Base-by-base conservation (phyloP, 768 basidiomycete species). In the Lactifluus volemus region DNA sequence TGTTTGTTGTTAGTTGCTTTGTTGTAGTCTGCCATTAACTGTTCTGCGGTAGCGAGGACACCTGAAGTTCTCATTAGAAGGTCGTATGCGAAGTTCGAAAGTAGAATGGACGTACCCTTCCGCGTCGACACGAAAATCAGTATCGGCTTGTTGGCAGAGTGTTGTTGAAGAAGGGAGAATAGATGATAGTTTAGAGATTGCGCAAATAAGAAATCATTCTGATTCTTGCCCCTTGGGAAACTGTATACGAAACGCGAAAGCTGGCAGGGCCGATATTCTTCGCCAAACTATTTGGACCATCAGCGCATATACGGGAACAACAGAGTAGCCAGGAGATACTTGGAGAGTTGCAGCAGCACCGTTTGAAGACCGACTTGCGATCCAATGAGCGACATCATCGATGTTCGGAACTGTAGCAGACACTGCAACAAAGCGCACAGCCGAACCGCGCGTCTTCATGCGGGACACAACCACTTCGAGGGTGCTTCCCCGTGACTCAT, bases 391-490 rank as follows among this genome's bases (percentile, higher is more conserved):
- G 34, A 99, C 84, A 65, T 99, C 96, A 30, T 83, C 77, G 53
- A 94, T 88, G 67, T 99, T 98, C 0, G 96, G 96, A 12, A 92
- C 88, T 0, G 96, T 98, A 5, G 96, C 96, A 0, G 93, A 96
- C 42, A 98, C 83, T 17, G 97, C 81, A 34, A 97, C 73, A 70
- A 98, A 95, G 7, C 97, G 85, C 29, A 92, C 84, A 2, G 73
- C 70, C 3, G 79, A 77, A 9, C 85, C 87, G 10, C 85, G 80
- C 3, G 82, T 74, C 72, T 89, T 95, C 92, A 98, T 96, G 29
- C 97, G 84, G 3, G 91, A 89, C 49, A 95, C 79, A n/a, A 98
- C 83, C 17, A 96, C 96, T 75, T 99, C 97, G 3, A 99, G 78
- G 1, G 89, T 92, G 57, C 93, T 89, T 19, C 97, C 97, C 38